These are phyloP conservation scores for Sinapis alba DNA, from an alignment of 441 rosid genomes.

Conservation along the genomic window DNA sequence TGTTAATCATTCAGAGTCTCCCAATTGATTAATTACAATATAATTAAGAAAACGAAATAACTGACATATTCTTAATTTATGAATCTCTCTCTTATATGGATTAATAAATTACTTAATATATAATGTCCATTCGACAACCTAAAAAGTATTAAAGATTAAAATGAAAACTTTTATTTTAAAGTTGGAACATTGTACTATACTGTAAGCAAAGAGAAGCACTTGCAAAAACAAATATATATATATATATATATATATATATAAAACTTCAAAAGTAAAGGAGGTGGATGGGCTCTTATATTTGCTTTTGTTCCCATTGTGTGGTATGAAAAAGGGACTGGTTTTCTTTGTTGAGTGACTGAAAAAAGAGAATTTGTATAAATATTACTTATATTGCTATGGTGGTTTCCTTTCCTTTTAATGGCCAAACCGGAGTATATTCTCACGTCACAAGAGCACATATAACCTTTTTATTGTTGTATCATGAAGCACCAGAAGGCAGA, in stretches of 20 bases:
- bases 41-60: not conserved
- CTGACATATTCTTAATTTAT: not conserved
- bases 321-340: conserved; percentile 19
- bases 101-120: not conserved
- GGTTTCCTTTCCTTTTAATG: conserved; percentile 19
- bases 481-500: not conserved
- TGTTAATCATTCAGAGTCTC: not conserved
- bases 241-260: not conserved
- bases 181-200: not conserved
- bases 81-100: not conserved
- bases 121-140: not conserved
- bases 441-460: conserved; percentile 20
- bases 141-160: not conserved
- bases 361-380: conserved; percentile 1
- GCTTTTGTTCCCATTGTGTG: conserved; percentile 42
- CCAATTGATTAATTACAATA: not conserved
- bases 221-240: not conserved
- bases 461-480: conserved; percentile 7
- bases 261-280: conserved; percentile 19
- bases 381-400: conserved; percentile 1
- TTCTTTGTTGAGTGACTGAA: conserved; percentile 7
- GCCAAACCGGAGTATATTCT: conserved; percentile 26
- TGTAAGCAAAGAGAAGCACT: not conserved
- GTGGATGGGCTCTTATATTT: conserved; percentile 30
- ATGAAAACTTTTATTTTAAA: not conserved